phyloP scores from a whole-genome alignment of 345 rosid genomes.

The Sisymbrium irio region DNA sequence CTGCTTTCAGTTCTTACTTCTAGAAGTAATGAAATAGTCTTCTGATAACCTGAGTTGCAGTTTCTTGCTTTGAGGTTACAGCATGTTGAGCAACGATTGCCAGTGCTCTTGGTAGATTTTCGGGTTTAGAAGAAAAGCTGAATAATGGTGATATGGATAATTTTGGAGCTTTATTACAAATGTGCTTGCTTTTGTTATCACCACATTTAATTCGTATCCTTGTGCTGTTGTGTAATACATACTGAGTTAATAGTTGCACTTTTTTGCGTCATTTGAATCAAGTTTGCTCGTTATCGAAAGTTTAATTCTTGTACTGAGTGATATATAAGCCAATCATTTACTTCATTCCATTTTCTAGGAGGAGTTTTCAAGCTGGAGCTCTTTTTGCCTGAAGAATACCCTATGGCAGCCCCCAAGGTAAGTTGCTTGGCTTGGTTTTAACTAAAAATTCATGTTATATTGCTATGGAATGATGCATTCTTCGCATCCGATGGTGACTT shows the following conservation, averaged over 20 bases:
- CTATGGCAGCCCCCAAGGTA: conserved; percentile 99
- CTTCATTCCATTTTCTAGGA: too few relatives aligned
- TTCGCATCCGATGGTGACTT: not conserved
- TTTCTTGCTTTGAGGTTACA: not conserved
- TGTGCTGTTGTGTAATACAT: not conserved
- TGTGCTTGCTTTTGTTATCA: not conserved
- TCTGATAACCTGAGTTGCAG: not conserved
- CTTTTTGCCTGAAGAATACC: conserved; percentile 99
- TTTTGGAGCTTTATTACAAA: not conserved
- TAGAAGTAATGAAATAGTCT: not conserved
- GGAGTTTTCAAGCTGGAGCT: conserved; percentile 99
- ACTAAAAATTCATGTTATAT: not conserved
- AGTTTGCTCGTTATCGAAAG: not conserved
- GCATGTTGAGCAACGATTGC: not conserved
- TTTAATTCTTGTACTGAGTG: not conserved
- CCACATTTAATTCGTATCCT: not conserved
- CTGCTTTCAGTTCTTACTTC: not conserved
- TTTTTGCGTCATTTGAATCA: not conserved
- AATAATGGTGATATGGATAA: not conserved
- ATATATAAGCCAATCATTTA: too few relatives aligned
- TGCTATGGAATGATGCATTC: not conserved
- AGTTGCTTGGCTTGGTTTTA: not conserved
- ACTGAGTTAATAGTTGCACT: not conserved
- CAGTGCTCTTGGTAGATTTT: not conserved
- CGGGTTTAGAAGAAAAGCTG: not conserved